Evolutionary conservation across 306 rosid species (phyloP).

Genomic region (Vachellia pachyceras): DNA sequence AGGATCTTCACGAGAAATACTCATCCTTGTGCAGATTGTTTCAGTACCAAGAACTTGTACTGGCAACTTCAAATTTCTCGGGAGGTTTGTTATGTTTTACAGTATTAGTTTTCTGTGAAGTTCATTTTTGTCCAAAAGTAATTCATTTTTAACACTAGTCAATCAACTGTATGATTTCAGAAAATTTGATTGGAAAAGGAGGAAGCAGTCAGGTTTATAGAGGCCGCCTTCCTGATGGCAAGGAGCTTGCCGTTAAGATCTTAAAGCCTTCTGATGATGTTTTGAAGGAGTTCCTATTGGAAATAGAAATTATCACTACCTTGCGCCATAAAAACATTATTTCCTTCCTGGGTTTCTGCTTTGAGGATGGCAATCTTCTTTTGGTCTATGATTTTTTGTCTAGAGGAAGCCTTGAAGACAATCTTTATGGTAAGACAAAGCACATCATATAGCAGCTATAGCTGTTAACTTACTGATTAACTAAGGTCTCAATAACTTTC

Average conservation of each 20-base stretch:
- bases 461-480: neutral
- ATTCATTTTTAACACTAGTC: constrained; percentile 20
- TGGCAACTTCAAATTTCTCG: constrained; percentile 84
- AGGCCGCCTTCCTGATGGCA: constrained; percentile 88
- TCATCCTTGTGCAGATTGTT: constrained; percentile 79
- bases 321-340: constrained; percentile 84
- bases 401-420: constrained; percentile 98
- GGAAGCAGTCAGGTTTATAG: constrained; percentile 91
- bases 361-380: constrained; percentile 81
- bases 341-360: constrained; percentile 91
- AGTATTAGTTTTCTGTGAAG: constrained; percentile 20
- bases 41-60: constrained; percentile 67
- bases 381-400: constrained; percentile 88
- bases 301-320: constrained; percentile 86
- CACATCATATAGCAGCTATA: neutral
- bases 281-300: constrained; percentile 75
- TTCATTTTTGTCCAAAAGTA: constrained; percentile 20
- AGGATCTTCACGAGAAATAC: constrained; percentile 83
- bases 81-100: constrained; percentile 56
- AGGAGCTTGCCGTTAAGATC: constrained; percentile 94
- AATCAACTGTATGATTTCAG: constrained; percentile 52
- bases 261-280: constrained; percentile 81
- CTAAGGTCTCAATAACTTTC: neutral
- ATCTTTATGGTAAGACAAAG: constrained; percentile 69
- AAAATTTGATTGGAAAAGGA: constrained; percentile 89